A percentile compares a stretch with the other conserved stretches of the same genome.
These are phyloP conservation scores for Pyronema omphalodes DNA, from an alignment of 495 filamentous ascomycete species.

Conservation along the genomic window DNA sequence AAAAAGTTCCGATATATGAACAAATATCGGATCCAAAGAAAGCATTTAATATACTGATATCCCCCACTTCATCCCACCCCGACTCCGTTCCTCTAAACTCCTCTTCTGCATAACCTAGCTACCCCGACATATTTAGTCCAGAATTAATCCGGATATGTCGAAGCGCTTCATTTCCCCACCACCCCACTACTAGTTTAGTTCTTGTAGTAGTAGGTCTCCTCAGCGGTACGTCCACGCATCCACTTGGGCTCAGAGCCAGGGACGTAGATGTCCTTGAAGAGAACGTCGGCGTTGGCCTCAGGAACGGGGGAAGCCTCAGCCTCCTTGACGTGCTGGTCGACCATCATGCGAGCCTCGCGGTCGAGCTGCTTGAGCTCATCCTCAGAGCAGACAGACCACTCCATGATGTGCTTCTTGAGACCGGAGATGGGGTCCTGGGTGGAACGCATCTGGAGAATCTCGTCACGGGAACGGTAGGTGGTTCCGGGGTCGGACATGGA, in stretches of 20 bases:
- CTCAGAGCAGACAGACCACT: conserved; percentile 81
- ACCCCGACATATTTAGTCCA: no score
- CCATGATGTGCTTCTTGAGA: conserved; percentile 90
- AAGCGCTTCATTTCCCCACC: neutral
- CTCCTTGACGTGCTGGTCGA: conserved; percentile 77
- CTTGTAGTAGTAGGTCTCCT: conserved; percentile 30
- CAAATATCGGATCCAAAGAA: no score
- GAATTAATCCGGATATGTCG: no score
- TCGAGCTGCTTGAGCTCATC: conserved; percentile 95
- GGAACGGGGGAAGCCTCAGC: conserved; percentile 75
- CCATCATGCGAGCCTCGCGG: conserved; percentile 65
- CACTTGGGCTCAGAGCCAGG: conserved; percentile 74
- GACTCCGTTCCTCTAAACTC: no score
- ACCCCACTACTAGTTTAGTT: neutral
- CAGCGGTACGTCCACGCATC: conserved; percentile 71
- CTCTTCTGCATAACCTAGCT: no score
- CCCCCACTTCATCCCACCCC: no score
- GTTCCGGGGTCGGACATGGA: conserved; percentile 98
- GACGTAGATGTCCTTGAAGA: conserved; percentile 97
- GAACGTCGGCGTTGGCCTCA: conserved; percentile 53
- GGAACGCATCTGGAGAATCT: conserved; percentile 96
- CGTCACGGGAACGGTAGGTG: conserved; percentile 95
- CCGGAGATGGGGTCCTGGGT: conserved; percentile 97
- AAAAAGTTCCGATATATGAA: no score
- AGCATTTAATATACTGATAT: no score